Evolutionary conservation across 257 asterid species (phyloP).

Genomic region (Mentha longifolia): DNA sequence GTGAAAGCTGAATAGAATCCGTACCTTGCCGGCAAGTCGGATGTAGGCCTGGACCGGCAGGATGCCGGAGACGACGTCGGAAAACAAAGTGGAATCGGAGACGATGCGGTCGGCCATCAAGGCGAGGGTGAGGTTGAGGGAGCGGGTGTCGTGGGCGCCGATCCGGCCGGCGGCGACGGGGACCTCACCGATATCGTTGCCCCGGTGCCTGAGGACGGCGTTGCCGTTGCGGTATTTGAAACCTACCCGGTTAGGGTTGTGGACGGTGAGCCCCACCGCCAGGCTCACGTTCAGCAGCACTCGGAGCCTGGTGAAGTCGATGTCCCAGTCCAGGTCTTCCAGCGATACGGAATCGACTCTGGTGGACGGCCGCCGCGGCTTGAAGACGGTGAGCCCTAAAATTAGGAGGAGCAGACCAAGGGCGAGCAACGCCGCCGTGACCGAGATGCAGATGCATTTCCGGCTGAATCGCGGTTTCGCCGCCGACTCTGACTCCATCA

Average conservation of each 20-base stretch:
- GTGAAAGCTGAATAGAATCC: constrained; percentile 52
- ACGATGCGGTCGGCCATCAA: constrained; percentile 74
- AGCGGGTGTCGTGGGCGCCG: constrained; percentile 48
- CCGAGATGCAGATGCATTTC: constrained; percentile 43
- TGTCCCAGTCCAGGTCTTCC: constrained; percentile 41
- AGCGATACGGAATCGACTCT: constrained; percentile 56
- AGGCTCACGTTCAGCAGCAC: constrained; percentile 60
- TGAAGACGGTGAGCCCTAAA: constrained; percentile 76
- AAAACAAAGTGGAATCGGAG: constrained; percentile 47
- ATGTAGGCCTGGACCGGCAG: constrained; percentile 64
- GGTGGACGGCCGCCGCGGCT: constrained; percentile 60
- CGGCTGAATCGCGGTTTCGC: neutral
- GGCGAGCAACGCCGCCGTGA: constrained; percentile 35
- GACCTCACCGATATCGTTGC: constrained; percentile 63
- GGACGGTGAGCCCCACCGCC: constrained; percentile 44
- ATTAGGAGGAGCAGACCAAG: constrained; percentile 54
- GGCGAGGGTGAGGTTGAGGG: constrained; percentile 61
- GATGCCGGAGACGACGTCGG: constrained; percentile 58
- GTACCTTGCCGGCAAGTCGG: constrained; percentile 63
- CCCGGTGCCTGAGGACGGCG: constrained; percentile 56
- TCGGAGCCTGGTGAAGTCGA: constrained; percentile 42
- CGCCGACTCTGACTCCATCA: constrained; percentile 19
- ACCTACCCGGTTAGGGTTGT: constrained; percentile 73
- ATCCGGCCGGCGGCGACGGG: constrained; percentile 68
- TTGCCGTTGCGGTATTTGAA: constrained; percentile 55